Evolutionary conservation across 192 early-diverging fungal genomes (phyloP).

Genomic region (Paraglomus occultum): DNA sequence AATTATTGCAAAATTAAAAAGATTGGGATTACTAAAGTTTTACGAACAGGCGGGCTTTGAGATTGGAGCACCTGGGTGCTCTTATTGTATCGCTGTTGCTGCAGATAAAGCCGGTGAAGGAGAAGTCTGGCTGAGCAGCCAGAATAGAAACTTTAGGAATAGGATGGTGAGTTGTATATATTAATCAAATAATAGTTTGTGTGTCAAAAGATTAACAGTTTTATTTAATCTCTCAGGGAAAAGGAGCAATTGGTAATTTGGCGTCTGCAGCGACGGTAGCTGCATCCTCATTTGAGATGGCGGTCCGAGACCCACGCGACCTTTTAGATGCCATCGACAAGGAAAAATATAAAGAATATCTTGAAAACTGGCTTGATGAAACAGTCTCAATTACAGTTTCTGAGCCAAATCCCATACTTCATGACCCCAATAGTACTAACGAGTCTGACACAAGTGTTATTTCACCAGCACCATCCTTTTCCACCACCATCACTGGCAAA

Average conservation of each 20-base stretch:
- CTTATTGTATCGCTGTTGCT: constrained; percentile 78
- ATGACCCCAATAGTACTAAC: constrained; percentile 31
- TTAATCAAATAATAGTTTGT: neutral
- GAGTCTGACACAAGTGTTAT: constrained; percentile 11
- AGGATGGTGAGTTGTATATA: constrained; percentile 50
- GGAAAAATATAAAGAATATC: constrained; percentile 59
- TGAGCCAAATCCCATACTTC: constrained; percentile 61
- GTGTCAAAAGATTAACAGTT: too few relatives aligned
- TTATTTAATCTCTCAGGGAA: constrained; percentile 40
- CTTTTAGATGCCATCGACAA: constrained; percentile 66
- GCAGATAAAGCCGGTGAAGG: constrained; percentile 76
- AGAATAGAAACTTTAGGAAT: constrained; percentile 86
- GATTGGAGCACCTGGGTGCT: constrained; percentile 76
- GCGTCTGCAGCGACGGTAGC: constrained; percentile 78
- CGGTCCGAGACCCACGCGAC: constrained; percentile 63
- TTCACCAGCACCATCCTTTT: constrained; percentile 36
- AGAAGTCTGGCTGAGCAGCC: constrained; percentile 79
- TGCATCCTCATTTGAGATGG: constrained; percentile 75
- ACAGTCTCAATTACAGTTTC: constrained; percentile 54
- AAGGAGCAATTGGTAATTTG: constrained; percentile 76
- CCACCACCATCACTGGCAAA: constrained; percentile 56
- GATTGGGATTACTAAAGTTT: constrained; percentile 67
- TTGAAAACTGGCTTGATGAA: constrained; percentile 68
- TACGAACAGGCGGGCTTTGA: constrained; percentile 76
- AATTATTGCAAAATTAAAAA: constrained; percentile 74